phyloP scores from a whole-genome alignment of 495 filamentous ascomycete genomes.

The Neurospora sp. region DNA sequence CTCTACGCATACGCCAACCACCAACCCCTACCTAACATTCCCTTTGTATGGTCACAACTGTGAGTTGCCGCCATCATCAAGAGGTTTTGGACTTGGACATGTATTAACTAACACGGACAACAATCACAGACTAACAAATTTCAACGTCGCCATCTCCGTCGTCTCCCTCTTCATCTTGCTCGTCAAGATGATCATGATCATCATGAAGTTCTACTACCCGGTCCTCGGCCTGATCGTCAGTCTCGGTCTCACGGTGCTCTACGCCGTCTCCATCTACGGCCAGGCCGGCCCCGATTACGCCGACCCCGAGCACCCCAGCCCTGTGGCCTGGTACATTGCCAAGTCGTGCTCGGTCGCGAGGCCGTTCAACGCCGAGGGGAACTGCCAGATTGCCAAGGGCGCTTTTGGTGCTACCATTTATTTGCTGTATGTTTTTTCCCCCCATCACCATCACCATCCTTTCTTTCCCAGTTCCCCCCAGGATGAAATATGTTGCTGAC shows the following conservation, averaged over 20 bases:
- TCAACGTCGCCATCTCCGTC: constrained; percentile 73
- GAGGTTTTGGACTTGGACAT: too few species aligned
- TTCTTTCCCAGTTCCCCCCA: background rate
- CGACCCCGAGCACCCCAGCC: constrained; percentile 58
- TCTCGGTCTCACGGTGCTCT: constrained; percentile 49
- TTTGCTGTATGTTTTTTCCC: constrained; percentile 50
- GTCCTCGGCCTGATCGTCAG: constrained; percentile 53
- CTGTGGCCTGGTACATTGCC: constrained; percentile 73
- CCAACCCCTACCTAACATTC: constrained; percentile 48
- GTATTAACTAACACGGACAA: constrained; percentile 3
- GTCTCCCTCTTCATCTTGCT: constrained; percentile 60
- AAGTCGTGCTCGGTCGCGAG: constrained; percentile 61
- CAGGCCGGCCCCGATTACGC: constrained; percentile 75
- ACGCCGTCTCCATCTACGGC: constrained; percentile 52
- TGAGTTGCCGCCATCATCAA: constrained; percentile 33
- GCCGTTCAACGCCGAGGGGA: constrained; percentile 43
- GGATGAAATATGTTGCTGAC: background rate
- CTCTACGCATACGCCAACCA: constrained; percentile 74
- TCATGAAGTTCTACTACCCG: constrained; percentile 65
- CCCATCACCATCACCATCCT: background rate
- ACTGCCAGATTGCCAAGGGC: constrained; percentile 68
- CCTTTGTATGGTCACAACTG: constrained; percentile 76
- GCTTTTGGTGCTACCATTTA: constrained; percentile 60
- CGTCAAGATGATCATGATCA: constrained; percentile 53
- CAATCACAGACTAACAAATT: constrained; percentile 57